phyloP scores from a whole-genome alignment of 495 filamentous ascomycete genomes.

The Lasiosphaeris hirsuta region DNA sequence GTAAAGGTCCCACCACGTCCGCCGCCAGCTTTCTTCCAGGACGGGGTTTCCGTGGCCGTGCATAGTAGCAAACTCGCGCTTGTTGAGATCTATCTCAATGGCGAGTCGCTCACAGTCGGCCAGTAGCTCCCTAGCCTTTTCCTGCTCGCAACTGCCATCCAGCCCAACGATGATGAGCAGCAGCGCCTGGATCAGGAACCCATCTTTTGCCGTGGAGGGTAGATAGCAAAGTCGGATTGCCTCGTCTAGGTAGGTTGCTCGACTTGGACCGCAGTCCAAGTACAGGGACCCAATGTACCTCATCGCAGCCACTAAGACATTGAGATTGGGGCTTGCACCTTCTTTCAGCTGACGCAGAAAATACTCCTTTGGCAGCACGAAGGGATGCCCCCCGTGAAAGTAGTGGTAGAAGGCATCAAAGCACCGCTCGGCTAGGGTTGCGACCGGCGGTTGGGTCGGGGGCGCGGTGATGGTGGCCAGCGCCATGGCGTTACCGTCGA shows the following conservation, averaged over 20 bases:
- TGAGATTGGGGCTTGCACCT: conserved; percentile 30
- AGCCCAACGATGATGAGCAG: conserved; percentile 73
- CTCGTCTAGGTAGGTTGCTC: conserved; percentile 54
- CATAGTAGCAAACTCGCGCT: conserved; percentile 45
- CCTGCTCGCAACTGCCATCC: conserved; percentile 68
- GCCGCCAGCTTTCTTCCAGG: conserved; percentile 68
- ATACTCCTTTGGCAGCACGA: conserved; percentile 52
- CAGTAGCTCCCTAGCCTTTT: conserved; percentile 63
- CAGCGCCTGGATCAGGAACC: conserved; percentile 72
- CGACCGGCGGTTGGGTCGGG: conserved; percentile 27
- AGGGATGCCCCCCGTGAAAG: conserved; percentile 69
- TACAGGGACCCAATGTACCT: conserved; percentile 67
- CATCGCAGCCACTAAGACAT: conserved; percentile 57
- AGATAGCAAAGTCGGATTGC: conserved; percentile 53
- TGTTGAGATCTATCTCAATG: conserved; percentile 72
- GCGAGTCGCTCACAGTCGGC: conserved; percentile 64
- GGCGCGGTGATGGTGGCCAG: conserved; percentile 10
- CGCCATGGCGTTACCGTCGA: conserved; percentile 30
- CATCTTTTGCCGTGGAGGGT: conserved; percentile 51
- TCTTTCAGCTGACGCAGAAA: conserved; percentile 46
- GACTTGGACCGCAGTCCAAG: conserved; percentile 46
- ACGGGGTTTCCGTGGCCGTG: conserved; percentile 47
- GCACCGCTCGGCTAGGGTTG: conserved; percentile 45
- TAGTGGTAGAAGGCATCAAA: conserved; percentile 57
- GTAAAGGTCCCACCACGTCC: conserved; percentile 92